A percentile compares a stretch with the other conserved stretches of the same genome.
These are phyloP conservation scores for Knufia fluminis DNA, from an alignment of 2,329 filamentous ascomycete species.

Conservation along the genomic window DNA sequence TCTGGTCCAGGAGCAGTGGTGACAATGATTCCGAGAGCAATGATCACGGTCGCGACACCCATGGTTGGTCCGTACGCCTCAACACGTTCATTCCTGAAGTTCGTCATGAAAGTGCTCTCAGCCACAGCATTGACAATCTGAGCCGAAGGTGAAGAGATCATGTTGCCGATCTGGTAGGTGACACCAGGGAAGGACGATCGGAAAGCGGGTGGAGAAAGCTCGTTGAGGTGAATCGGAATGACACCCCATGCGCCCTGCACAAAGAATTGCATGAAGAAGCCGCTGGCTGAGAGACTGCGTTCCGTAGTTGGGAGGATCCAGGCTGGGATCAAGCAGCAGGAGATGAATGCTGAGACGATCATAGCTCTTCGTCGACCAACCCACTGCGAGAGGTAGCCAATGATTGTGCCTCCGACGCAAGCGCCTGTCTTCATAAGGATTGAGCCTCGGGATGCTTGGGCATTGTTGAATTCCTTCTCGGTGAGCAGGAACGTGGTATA, in stretches of 20 bases:
- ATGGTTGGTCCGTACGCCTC: constrained; percentile 67
- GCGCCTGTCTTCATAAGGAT: constrained; percentile 74
- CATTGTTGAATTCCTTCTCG: constrained; percentile 59
- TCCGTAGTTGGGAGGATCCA: constrained; percentile 54
- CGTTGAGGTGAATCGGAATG: constrained; percentile 66
- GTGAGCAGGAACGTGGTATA: constrained; percentile 73
- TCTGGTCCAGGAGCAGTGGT: constrained; percentile 65
- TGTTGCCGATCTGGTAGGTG: constrained; percentile 67
- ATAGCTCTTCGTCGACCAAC: constrained; percentile 54
- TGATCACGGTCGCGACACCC: constrained; percentile 68
- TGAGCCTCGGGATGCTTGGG: constrained; percentile 59
- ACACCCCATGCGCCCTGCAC: constrained; percentile 63
- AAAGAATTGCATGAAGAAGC: constrained; percentile 50
- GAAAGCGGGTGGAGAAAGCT: constrained; percentile 62
- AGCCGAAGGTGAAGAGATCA: constrained; percentile 58
- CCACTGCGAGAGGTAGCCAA: constrained; percentile 67
- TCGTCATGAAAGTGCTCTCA: constrained; percentile 50
- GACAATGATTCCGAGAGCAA: constrained; percentile 57
- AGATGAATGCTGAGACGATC: constrained; percentile 57
- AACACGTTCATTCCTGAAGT: constrained; percentile 44
- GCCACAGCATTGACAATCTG: constrained; percentile 71
- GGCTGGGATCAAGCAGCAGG: constrained; percentile 57
- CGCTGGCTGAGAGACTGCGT: constrained; percentile 24
- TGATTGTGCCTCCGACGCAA: constrained; percentile 61
- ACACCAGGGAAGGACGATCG: constrained; percentile 67